Evolutionary conservation across 169 alveolate species (phyloP), one percentile per base, ranked within the genome.

Genomic region (Ichthyophthirius multifiliis): DNA sequence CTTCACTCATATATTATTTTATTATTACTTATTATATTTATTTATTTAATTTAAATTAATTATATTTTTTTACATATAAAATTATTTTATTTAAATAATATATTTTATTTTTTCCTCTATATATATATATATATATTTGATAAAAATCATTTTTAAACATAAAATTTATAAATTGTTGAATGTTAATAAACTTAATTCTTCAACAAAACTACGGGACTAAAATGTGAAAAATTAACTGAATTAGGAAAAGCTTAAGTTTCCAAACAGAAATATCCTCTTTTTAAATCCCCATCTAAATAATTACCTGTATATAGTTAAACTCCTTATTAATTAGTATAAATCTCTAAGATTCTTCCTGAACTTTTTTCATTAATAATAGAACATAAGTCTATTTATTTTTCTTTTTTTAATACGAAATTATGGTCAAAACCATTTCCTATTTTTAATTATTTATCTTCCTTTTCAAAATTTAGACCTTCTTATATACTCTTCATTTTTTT

Each of bases 351-450:
- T 55, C 71, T 55, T 18, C 71, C 71, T 2, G 71, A 55, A 2
- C 32, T 27, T 5, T 20, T 20, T 27, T 55, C 71, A 15, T 16
- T 15, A 4, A 55, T 39, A 27, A 27, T 55, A 55, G 71, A 34
- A 20, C 43, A 34, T 27, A 55, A 55, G 31, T 27, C 13, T 10
- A 55, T 27, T 55, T 55, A 27, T 27, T 23, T 39, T 27, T 34
- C 9, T 55, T 7, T 55, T 3, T 55, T 55, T 13, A 55, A 20
- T 5, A 55, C 18, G 13, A 55, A 55, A 23, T 55, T 55, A 55
- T 55, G 71, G 31, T 55, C 71, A 27, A 55, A 55, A 1, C 71
- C 71, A 55, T 55, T 55, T 12, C 71, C 71, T 6, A 55, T 55
- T 27, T 55, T 4, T 5, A 55, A 55, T 55, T 55, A 27, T 3